Evolutionary conservation across 371 early-diverging fungal genomes (phyloP), one percentile per base, ranked within the genome.

Genomic region (Synchytrium microbalum): DNA sequence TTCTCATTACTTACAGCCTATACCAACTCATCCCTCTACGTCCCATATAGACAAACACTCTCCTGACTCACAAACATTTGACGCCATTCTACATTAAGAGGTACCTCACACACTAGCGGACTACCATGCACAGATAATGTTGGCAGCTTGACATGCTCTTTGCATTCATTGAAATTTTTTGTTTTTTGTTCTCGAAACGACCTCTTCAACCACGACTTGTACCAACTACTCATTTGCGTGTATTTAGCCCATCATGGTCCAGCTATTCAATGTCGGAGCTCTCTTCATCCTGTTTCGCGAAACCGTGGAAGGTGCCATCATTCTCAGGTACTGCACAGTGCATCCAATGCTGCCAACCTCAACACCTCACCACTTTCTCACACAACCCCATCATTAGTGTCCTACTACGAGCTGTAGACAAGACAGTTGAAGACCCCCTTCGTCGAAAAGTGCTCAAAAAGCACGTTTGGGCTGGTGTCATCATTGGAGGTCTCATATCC

Each of bases 271-370:
- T 60, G 62, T 52, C 23, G 68, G 68, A 8, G 68, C 68, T 10
- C 59, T 68, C 13, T 68, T 66, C 60, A 54, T 68, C 30, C 52
- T 59, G 14, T 61, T 68, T 64, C 59, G 68, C 24, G 68, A 68
- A 57, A 25, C 56, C 56, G 61, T 68, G 23, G 68, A 68, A 57
- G 68, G 64, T 3, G 60, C 59, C 60, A 56, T 68, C 65, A 55
- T 64, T 58, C 54, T 68, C 54, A 57, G 46, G 46, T 38, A 38
- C n/a, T n/a, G n/a, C n/a, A n/a, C n/a, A n/a, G n/a, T n/a, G 46
- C 46, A 10, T 38, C 46, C 46, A 38, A 38, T 5, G 5, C 46
- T n/a, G n/a, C n/a, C n/a, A n/a, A n/a, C n/a, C n/a, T n/a, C n/a
- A n/a, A n/a, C n/a, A 5, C 46, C 46, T 19, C 46, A 38, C 46